Evolutionary conservation across 495 filamentous ascomycete species (phyloP), one percentile per base, ranked within the genome.

Genomic region (Peziza echinospora): DNA sequence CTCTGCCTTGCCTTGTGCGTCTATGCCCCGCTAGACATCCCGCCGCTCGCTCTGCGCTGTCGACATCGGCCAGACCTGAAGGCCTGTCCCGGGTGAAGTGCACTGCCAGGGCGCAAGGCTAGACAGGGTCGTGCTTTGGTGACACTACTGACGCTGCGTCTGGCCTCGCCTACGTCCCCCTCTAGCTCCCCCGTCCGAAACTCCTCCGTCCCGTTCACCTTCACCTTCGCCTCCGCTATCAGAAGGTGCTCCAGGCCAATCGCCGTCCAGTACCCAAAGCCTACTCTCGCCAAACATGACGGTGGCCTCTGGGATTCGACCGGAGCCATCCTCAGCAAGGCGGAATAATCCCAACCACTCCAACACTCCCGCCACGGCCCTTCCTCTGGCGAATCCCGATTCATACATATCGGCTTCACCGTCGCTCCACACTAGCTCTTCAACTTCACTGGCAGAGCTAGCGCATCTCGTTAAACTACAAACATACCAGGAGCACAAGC

Each of bases 401-500:
- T 59, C 40, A 54, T 66, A 48, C 57, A 62, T 47, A 61, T 65
- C 56, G 34, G 57, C 53, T 50, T 57, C 42, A 21, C 64, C 46
- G 53, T 56, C 63, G 13, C 60, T 63, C 16, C 55, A 61, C 43
- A 58, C 60, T 23, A 54, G 62, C n/a, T 62, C 64, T 1, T 65
- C 72, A 28, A 80, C 77, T 26, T 74, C 75, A 21, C 64, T 84
- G 41, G 70, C 77, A 55, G 77, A 82, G 57, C 69, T 84, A 46
- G 76, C 80, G 28, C 75, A 79, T 57, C 54, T 82, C 46, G 74
- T 81, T 50, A 70, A 77, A 40, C 63, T 80, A 45, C 77, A 77
- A 55, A 73, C 71, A 49, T 81, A 82, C 60, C 80, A 82, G 58
- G 76, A 78, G 65, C 73, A 75, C 64, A 75, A 78, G 61, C 70